Evolutionary conservation across 1,284 basidiomycete species (phyloP).

Genomic region (Bjerkandera adusta): DNA sequence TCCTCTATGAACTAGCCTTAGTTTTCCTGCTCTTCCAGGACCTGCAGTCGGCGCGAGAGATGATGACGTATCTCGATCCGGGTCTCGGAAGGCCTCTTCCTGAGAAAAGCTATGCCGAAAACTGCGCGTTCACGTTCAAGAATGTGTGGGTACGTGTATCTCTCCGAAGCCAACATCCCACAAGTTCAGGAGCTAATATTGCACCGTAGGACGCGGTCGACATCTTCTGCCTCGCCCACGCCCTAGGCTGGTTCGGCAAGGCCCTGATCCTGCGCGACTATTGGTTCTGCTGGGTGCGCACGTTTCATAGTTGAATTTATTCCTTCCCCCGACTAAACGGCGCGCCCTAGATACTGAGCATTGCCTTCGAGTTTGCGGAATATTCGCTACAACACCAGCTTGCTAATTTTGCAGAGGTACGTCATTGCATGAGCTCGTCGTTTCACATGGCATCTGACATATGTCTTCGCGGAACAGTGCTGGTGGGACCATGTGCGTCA

Average conservation of each 20-base stretch:
- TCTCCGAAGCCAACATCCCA: not conserved
- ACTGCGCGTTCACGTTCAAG: conserved; percentile 61
- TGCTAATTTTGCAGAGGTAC: conserved; percentile 79
- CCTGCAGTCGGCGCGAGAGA: conserved; percentile 67
- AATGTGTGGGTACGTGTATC: conserved; percentile 69
- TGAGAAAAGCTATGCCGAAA: conserved; percentile 81
- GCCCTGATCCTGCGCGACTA: conserved; percentile 83
- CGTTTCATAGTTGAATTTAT: conserved; percentile 1
- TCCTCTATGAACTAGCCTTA: conserved; percentile 76
- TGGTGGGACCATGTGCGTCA: conserved; percentile 85
- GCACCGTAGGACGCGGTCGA: conserved; percentile 66
- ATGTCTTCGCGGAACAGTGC: conserved; percentile 55
- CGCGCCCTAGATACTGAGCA: conserved; percentile 65
- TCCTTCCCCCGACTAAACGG: conserved; percentile 8
- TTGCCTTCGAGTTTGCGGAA: conserved; percentile 83
- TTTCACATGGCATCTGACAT: conserved; percentile 14
- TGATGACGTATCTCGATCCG: conserved; percentile 77
- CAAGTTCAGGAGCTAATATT: conserved; percentile 11
- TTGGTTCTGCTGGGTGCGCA: conserved; percentile 83
- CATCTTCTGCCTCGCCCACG: conserved; percentile 80
- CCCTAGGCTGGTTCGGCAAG: conserved; percentile 85
- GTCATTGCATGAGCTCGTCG: conserved; percentile 23
- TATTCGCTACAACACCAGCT: conserved; percentile 83
- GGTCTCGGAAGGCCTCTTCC: conserved; percentile 69
- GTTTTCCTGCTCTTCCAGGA: conserved; percentile 86